Conservation (phyloP, 2,329 filamentous ascomycete species). For the Hypoxylon sp. region DNA sequence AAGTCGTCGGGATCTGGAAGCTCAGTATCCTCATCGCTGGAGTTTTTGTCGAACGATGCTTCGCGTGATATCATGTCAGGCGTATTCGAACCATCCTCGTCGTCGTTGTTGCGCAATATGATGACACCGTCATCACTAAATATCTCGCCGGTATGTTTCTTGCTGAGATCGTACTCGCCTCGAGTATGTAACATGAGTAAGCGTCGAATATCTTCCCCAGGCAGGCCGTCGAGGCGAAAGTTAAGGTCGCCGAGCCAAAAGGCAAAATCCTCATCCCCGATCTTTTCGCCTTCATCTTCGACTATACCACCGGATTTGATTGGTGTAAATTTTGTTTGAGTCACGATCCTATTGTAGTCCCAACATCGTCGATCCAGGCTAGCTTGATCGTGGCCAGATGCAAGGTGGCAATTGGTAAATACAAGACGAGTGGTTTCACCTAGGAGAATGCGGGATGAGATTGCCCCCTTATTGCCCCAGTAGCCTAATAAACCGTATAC, state of each 20-base stretch:
- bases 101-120: conserved; percentile 64
- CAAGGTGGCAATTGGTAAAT: conserved; percentile 92
- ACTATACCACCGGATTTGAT: conserved; percentile 75
- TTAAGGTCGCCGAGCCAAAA: conserved; percentile 99
- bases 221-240: conserved; percentile 89
- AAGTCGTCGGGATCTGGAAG: conserved; percentile 77
- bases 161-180: conserved; percentile 78
- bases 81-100: conserved; percentile 56
- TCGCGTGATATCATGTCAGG: conserved; percentile 54
- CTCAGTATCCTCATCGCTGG: conserved; percentile 55
- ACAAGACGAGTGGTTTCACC: conserved; percentile 91
- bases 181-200: conserved; percentile 85
- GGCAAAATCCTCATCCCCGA: conserved; percentile 92
- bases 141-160: conserved; percentile 56
- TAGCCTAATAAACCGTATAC: conserved; percentile 90
- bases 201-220: conserved; percentile 89
- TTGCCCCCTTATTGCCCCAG: conserved; percentile 95
- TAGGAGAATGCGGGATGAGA: conserved; percentile 83
- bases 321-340: conserved; percentile 83
- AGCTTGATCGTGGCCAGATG: conserved; percentile 84
- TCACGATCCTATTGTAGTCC: conserved; percentile 85
- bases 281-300: conserved; percentile 75
- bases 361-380: conserved; percentile 88
- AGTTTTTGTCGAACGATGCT: conserved; percentile 50
- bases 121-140: conserved; percentile 67